Percentiles rank a stretch among this genome's conserved stretches.
Evolutionary conservation across 23 red algal genomes (phyloP).

Genomic region (Cyanidium caldarium): DNA sequence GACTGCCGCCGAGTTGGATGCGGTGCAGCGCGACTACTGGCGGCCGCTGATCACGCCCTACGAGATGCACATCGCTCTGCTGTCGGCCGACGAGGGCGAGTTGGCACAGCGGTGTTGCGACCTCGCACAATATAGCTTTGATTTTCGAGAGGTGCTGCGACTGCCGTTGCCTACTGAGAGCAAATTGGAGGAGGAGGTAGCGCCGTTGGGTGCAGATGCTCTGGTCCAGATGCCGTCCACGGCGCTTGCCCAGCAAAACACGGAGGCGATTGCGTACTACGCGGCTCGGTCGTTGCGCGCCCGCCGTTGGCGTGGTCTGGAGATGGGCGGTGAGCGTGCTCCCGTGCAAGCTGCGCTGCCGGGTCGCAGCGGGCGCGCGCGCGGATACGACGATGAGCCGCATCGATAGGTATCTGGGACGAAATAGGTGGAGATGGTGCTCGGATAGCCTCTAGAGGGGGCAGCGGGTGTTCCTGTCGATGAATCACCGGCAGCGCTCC

Average conservation of each 20-base stretch:
- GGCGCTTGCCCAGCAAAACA: no score
- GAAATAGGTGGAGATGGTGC: no score
- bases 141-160: constrained; percentile 20
- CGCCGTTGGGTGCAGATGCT: no score
- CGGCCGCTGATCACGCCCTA: constrained; percentile 54
- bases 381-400: background rate
- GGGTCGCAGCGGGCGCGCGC: background rate
- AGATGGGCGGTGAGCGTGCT: background rate
- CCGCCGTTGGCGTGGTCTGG: background rate
- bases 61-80: constrained; percentile 37
- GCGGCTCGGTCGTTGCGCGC: background rate
- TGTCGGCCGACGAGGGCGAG: constrained; percentile 24
- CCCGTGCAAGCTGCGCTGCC: background rate
- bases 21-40: no score
- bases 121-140: constrained; percentile 20
- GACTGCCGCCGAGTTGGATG: constrained; percentile 20
- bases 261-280: no score
- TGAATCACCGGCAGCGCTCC: no score
- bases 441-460: no score
- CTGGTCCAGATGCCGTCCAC: no score
- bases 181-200: no score
- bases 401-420: no score
- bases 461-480: no score
- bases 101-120: background rate
- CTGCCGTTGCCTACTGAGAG: constrained; percentile 1